Percentiles rank a stretch among this genome's conserved stretches.
These are phyloP conservation scores for Salix udensis DNA, from an alignment of 345 rosid genomes.

Conservation along the genomic window DNA sequence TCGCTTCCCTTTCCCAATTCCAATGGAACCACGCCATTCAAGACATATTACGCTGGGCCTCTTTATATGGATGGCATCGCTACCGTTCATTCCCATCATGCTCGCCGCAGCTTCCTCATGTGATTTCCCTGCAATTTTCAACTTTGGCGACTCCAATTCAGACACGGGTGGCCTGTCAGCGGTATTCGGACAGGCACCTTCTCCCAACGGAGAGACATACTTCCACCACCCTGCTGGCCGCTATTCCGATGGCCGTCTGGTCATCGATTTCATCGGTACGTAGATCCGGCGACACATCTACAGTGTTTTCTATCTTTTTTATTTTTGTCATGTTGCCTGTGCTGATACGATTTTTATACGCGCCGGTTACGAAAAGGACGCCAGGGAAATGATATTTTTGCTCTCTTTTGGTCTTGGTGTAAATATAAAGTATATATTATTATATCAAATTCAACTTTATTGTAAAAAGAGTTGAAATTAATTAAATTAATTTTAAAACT, in stretches of 20 bases:
- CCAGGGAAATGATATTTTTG: no score
- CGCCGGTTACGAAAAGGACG: no score
- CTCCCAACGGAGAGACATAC: slow-evolving; percentile 56
- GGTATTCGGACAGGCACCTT: slow-evolving; percentile 51
- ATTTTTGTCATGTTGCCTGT: no score
- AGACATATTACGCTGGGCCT: neutral
- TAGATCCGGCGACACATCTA: no score
- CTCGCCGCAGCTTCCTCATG: slow-evolving; percentile 1
- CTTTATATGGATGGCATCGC: neutral
- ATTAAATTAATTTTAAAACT: no score
- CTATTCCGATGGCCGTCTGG: slow-evolving; percentile 58
- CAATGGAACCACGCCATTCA: no score
- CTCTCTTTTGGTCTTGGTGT: no score
- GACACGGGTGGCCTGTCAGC: slow-evolving; percentile 63
- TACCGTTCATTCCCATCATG: neutral
- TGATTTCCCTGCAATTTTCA: slow-evolving; percentile 40
- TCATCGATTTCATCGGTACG: slow-evolving; percentile 64
- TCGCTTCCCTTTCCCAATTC: neutral
- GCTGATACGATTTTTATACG: no score
- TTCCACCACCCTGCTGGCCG: slow-evolving; percentile 64
- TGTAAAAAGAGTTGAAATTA: no score
- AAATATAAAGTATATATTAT: no score
- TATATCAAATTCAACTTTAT: no score
- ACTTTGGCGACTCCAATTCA: slow-evolving; percentile 53
- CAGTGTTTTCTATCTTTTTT: no score